Base-by-base conservation (phyloP, 2,329 filamentous ascomycete genomes). In the Fragosphaeria purpurea region DNA sequence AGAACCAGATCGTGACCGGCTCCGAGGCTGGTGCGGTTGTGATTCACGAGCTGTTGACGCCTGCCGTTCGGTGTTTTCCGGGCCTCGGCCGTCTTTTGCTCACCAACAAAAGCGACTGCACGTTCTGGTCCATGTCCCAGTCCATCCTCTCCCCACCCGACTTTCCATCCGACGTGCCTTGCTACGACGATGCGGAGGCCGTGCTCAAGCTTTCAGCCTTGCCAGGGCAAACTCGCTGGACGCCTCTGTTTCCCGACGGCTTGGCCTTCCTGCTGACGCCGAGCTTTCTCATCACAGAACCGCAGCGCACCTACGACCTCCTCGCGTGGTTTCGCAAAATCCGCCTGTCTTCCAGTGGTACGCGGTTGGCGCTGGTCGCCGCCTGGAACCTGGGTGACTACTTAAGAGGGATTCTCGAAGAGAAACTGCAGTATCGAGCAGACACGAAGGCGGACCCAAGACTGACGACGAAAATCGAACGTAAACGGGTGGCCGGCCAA, bases 261-360 rank as follows among this genome's bases (percentile, higher is more conserved):
- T 62, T 66, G 6, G 70, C 64, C 5, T 64, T 76, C n/a, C 57
- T 76, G 1, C 58, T 77, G 4, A 75, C 73, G 0, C 74, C 74
- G 5, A 76, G 73, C 54, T 75, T 77, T 46, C 60, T 71, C 2
- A 60, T 74, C 9, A 68, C 71, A 0, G 70, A 76, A 47, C 73
- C 74, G 2, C 56, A 58, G 4, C 64, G 59, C 31, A 59, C 70
- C 1, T 62, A 61, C 34, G 56, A 62, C 1, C 60, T 76, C 30
- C 50, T 77, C 5, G 57, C 62, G 4, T 75, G 71, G 71, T 72
- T 67, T 44, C 39, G 62, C 51, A 47, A 49, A 32, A 44, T 49
- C 11, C 34, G 56, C 58, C 53, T 53, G 6, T 22, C 22, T 22
- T 35, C 7, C 9, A 44, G 58, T 47, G 59, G 59, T 2, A 44